Evolutionary conservation across 768 basidiomycete genomes (phyloP), one percentile per base, ranked within the genome.

Genomic region (Podaxis sp.): DNA sequence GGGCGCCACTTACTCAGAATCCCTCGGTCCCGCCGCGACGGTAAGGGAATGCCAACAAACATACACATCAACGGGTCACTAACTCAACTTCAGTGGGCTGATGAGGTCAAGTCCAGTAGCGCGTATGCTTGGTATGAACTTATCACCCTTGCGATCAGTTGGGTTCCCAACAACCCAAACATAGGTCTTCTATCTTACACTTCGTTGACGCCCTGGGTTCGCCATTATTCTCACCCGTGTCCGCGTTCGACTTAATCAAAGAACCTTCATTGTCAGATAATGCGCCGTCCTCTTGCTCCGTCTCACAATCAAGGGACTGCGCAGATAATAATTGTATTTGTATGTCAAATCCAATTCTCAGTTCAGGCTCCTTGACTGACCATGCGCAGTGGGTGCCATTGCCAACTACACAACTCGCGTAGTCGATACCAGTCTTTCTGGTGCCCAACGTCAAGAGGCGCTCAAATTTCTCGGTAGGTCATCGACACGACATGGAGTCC

Each of bases 401-500:
- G 79, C 82, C 1, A 85, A 84, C 68, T 84, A 84, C 65, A 86
- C 83, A 3, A 73, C 69, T 13, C 79, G 82, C 11, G 76, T 83
- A 18, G 72, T 76, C 10, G 70, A 81, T 54, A 75, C 77, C 4
- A 67, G 71, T 4, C 73, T 84, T 21, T 74, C 73, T 40, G 71
- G 71, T 5, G 65, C 70, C 1, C 81, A 84, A 64, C 67, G 71
- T 5, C 79, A 81, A 61, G 79, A 85, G 63, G 83, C 83, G 5
- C 69, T 86, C 28, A 77, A 79, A 62, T 86, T 84, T 67, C 65
- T 85, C 11, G 81, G 78, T 77, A 62, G 50, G 73, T 66, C 36
- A 11, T 1, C 27, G 9, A 23, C 13, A 37, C 14, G n/a, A 25
- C 6, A 4, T 38, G 3, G 21, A 37, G 25, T 5, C 13, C 55